Evolutionary conservation across 225 moss, liverwort and hornwort species (phyloP).

Genomic region (Physcomitrium patens): DNA sequence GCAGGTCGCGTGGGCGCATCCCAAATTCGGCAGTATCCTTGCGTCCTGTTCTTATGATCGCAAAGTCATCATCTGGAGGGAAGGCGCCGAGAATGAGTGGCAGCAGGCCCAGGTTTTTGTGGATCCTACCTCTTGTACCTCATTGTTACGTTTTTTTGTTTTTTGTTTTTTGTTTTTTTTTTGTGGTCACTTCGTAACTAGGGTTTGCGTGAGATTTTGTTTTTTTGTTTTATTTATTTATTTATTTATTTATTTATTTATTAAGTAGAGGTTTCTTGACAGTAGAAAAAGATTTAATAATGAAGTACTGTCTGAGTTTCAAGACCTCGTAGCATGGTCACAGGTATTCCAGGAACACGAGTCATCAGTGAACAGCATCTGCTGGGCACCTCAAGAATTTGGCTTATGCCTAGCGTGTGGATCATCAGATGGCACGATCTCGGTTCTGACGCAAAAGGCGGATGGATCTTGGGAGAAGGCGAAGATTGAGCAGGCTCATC

Average conservation of each 20-base stretch:
- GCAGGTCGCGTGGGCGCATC: conserved; percentile 74
- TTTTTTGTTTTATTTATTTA: no score
- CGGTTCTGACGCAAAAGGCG: conserved; percentile 56
- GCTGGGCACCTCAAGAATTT: conserved; percentile 70
- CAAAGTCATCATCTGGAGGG: conserved; percentile 69
- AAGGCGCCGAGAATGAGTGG: conserved; percentile 66
- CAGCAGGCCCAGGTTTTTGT: conserved; percentile 56
- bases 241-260: no score
- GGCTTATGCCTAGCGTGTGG: conserved; percentile 63
- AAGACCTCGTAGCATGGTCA: neutral
- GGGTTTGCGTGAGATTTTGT: neutral
- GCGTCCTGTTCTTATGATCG: conserved; percentile 69
- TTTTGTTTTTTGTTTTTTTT: no score
- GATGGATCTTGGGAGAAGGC: conserved; percentile 66
- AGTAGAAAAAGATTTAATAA: no score
- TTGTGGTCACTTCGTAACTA: neutral
- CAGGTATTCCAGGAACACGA: conserved; percentile 64
- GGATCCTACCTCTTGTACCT: no score
- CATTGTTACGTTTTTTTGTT: no score
- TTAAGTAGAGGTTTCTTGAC: no score
- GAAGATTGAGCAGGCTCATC: conserved; percentile 69
- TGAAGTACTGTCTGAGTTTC: neutral
- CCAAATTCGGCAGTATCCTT: conserved; percentile 62
- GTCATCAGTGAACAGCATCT: conserved; percentile 68
- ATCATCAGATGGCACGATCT: conserved; percentile 70